Base-by-base conservation (phyloP, 140 eudicot genomes). In the Flaveria floridana region DNA sequence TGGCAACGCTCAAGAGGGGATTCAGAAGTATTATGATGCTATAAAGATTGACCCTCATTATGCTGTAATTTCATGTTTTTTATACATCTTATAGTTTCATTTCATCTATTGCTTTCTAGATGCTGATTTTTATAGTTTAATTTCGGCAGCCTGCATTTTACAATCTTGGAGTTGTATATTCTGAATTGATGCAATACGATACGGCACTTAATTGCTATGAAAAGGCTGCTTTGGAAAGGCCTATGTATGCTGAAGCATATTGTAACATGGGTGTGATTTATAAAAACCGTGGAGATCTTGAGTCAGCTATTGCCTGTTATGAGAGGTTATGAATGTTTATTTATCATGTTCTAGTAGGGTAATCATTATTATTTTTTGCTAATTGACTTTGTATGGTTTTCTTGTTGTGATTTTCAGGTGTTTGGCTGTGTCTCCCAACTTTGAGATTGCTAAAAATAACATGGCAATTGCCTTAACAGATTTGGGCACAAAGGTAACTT, bases 231-330 rank as follows among this genome's bases (percentile, higher is more conserved):
- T 57, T 81, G 76, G 99, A 88, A 80, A 83, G 97, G 72, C 99
- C 99, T n/a, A 86, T 90, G 99, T 94, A 94, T 79, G 99, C 99
- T 41, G 99, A 90, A 83, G 97, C 99, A 85, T 93, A 86, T 79
- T 93, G 99, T 86, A 93, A 93, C 74, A 93, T 93, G 99, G 99
- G 97, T 75, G 99, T 94, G 37, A 94, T 94, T 71, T 94, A 72
- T 80, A 90, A 94, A 77, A 94, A 90, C 63, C 89, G 96, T 39
- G 97, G 94, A 77, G 99, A 94, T 78, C 71, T 94, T 78, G 97
- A 94, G 85, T 85, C 90, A 14, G 96, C 99, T 70, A 90, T 94
- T 77, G 92, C 99, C 78, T 94, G 99, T 79, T 94, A 94, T 74
- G 97, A 94, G 76, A 90, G 99, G 99, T 85, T 39, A 21, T 53